Base-by-base conservation (phyloP, 108 stramenopile genomes). In the Pseudonitzschia multiseries region DNA sequence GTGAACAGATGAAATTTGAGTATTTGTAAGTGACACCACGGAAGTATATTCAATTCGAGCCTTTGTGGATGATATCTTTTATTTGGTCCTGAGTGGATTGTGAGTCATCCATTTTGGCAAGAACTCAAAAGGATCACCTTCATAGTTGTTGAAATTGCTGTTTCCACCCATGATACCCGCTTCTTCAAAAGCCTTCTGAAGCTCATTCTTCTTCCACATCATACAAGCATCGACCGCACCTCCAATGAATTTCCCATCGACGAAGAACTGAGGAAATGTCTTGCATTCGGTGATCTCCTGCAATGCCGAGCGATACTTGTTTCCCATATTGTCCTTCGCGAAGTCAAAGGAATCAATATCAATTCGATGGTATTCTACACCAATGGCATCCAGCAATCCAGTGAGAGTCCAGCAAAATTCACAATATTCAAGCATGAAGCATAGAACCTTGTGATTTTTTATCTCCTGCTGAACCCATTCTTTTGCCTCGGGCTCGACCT, bases 91-190 rank as follows among this genome's bases (percentile, higher is more conserved):
- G n/a, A 77, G 48, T 24, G 76, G 75, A 75, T 78, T 78, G 29
- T 79, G 68, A 18, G 64, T 69, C 83, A 84, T 81, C 83, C 83
- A 84, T 53, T 84, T 84, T 15, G 83, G 83, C 20, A 84, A 68
- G 43, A 84, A 84, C 46, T 84, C 83, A 69, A 84, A 84, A n/a
- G 83, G 76, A 65, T 84, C 83, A 9, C 80, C 80, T 20, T 68
- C 65, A 44, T 84, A 84, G 22, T 41, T 61, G 43, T 52, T 52
- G 65, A 74, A 74, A 53, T 56, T 52, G 20, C 27, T 50, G 36
- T 74, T 72, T 15, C 66, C 75, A 31, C 64, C 31, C 24, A 75
- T 74, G 24, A 78, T 31, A 6, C 66, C 73, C 28, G 81, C 81
- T 65, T 78, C 53, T 41, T 81, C 60, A n/a, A 81, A 74, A 21